phyloP scores from a whole-genome alignment of 208 protist genomes.

The Angomonas deanei region DNA sequence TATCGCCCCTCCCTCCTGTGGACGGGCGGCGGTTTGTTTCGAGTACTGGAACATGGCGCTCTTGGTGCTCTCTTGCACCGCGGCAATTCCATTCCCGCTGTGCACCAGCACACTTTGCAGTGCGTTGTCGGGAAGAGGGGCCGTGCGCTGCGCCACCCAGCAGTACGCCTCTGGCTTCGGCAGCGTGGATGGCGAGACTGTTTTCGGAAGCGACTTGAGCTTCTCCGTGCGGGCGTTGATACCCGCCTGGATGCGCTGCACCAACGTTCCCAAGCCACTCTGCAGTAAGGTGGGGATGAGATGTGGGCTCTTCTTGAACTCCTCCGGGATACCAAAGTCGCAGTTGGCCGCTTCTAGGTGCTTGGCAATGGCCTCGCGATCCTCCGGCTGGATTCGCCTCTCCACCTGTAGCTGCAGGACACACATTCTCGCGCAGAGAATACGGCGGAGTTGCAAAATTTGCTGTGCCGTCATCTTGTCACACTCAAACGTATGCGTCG shows the following conservation, averaged over 20 bases:
- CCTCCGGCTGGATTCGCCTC: conserved; percentile 21
- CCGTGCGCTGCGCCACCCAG: conserved; percentile 8
- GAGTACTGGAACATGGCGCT: background rate
- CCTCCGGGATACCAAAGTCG: conserved; percentile 66
- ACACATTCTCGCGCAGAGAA: conserved; percentile 58
- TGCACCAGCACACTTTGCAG: conserved; percentile 49
- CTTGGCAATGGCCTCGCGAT: conserved; percentile 29
- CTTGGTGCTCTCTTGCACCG: background rate
- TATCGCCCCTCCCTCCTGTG: background rate
- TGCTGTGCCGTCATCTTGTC: conserved; percentile 54
- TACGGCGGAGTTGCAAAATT: conserved; percentile 63
- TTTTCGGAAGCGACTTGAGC: background rate
- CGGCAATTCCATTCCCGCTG: conserved; percentile 40
- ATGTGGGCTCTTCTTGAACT: conserved; percentile 22
- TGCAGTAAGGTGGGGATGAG: conserved; percentile 47
- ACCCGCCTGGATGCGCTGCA: conserved; percentile 28
- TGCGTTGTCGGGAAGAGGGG: conserved; percentile 8
- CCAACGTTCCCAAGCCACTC: conserved; percentile 28
- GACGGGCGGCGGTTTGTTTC: background rate
- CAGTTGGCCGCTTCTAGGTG: conserved; percentile 22
- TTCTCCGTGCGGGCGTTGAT: background rate
- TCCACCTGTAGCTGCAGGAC: conserved; percentile 56
- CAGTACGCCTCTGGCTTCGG: conserved; percentile 21
- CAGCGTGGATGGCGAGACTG: background rate
- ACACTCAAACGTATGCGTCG: conserved; percentile 35